Base-by-base conservation (phyloP, 148 eudicot genomes). In the Drosera capensis region DNA sequence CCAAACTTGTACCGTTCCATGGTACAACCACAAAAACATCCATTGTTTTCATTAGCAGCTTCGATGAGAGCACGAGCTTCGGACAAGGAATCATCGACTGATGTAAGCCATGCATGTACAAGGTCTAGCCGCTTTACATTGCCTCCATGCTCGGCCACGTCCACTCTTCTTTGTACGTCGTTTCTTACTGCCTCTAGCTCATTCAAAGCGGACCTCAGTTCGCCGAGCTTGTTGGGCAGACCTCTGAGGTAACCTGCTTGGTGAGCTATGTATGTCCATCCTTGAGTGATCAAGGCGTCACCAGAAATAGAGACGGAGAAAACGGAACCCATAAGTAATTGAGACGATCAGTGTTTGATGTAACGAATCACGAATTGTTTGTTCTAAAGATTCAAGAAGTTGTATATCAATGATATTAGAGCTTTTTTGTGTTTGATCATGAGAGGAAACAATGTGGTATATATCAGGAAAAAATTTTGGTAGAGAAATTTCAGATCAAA, bases 101-200 rank as follows among this genome's bases (percentile, higher is more conserved):
- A 49, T 22, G 45, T 11, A 7, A 74, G 58, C 79, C 79, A 74
- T 8, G 60, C 56, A 20, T 49, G 34, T 18, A 58, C 67, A 50
- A 62, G 71, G 6, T 58, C 58, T 16, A 64, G 65, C 43, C 48
- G 40, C 19, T 15, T 56, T 16, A 39, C 47, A 18, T 22, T 28
- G 0, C 69, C 72, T 18, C 4, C 16, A 16, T 40, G 48, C 40
- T 65, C 69, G 1, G 58, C 74, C 8, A 6, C 50, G 9, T 62
- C 49, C 14, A 58, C 55, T 16, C 49, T 62, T 24, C 37, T 56
- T 57, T 48, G 20, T 43, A 63, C 40, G 40, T 73, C 79, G 28
- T 58, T 56, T 44, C 48, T 51, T 20, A 20, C 37, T 40, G 51
- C 58, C 66, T 51, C 54, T 46, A 64, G 66, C 25, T 55, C 55